Base-by-base conservation (phyloP, 768 basidiomycete species). In the Flagelloscypha sp. region DNA sequence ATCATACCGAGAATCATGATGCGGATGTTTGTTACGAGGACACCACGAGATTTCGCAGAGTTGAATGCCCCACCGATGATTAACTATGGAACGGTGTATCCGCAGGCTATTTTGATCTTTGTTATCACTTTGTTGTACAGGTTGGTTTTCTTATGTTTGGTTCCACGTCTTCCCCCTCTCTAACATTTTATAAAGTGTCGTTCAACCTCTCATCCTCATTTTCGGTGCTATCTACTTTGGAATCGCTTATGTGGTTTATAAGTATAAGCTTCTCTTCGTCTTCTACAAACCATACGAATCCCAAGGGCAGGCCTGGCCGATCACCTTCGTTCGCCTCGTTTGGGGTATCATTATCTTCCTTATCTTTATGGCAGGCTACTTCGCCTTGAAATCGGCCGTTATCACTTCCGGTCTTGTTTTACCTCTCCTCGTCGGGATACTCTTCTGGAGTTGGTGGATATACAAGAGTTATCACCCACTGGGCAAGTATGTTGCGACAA, bases 261-360 rank as follows among this genome's bases (percentile, higher is more conserved):
- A 99, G 66, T 95, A 98, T 64, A 94, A 95, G 49, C 70, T 98
- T 4, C 66, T 98, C 0, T 95, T 94, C 48, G 92, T 97, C 13
- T 98, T 94, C 66, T 95, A 95, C 66, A 97, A 97, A 52, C 94
- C 95, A 0, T 98, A 97, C 58, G 93, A 97, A 60, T 89, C 86
- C 2, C 85, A 84, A 47, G 95, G 95, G 2, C 92, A 97, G 62
- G 95, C 93, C 1, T 98, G 95, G 94, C 89, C 90, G 0, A 78
- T 97, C 46, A 93, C 95, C 0, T 97, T 93, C 56, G 72, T 79
- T 18, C 84, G 94, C 6, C 75, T 95, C 25, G 81, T 93, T 21
- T 88, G 87, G 83, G 93, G 87, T 29, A 74, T 98, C 37, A 53
- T 94, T 53, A 86, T 94, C 36, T 98, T 93, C 69, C 78, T 93